These are phyloP conservation scores for Viridothelium virens DNA, from an alignment of 495 filamentous ascomycete genomes.

Conservation along the genomic window DNA sequence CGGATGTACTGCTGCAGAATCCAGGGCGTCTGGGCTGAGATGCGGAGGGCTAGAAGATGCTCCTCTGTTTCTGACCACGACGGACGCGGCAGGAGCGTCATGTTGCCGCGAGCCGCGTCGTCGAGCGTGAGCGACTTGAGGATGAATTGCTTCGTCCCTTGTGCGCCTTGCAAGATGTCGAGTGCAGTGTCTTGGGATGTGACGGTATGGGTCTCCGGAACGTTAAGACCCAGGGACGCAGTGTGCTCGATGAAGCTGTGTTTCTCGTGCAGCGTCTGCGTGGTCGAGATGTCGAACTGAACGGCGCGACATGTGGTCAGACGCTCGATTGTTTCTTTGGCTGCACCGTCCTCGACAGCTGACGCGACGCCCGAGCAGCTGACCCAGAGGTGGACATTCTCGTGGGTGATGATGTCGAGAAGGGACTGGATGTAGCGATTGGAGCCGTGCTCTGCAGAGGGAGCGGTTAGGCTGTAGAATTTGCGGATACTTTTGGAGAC, in stretches of 20 bases:
- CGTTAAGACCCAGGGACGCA: conserved; percentile 43
- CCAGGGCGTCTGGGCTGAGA: conserved; percentile 53
- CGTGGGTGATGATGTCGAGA: conserved; percentile 49
- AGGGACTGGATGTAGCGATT: conserved; percentile 43
- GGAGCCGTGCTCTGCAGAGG: conserved; percentile 18
- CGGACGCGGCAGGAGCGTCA: conserved; percentile 49
- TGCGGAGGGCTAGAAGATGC: conserved; percentile 47
- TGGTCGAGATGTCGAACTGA: conserved; percentile 45
- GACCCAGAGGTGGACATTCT: conserved; percentile 66
- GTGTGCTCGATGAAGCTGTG: conserved; percentile 52
- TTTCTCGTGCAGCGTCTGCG: conserved; percentile 49
- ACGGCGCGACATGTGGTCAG: conserved; percentile 54
- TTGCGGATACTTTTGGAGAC: conserved; percentile 41
- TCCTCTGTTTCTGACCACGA: conserved; percentile 47
- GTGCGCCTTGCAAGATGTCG: conserved; percentile 44
- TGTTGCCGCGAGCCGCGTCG: conserved; percentile 38
- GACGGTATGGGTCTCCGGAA: conserved; percentile 53
- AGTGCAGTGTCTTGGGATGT: conserved; percentile 49
- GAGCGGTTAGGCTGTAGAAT: conserved; percentile 47
- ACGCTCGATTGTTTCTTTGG: conserved; percentile 53
- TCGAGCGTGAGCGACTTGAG: conserved; percentile 52
- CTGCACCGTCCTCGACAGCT: conserved; percentile 55
- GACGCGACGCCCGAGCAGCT: conserved; percentile 56
- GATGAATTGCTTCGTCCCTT: conserved; percentile 47
- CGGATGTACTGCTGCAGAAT: conserved; percentile 59